Percentiles rank a stretch among this genome's conserved stretches.
Conservation (phyloP, 2,329 filamentous ascomycete species). For the Paraconiothyrium sp. region DNA sequence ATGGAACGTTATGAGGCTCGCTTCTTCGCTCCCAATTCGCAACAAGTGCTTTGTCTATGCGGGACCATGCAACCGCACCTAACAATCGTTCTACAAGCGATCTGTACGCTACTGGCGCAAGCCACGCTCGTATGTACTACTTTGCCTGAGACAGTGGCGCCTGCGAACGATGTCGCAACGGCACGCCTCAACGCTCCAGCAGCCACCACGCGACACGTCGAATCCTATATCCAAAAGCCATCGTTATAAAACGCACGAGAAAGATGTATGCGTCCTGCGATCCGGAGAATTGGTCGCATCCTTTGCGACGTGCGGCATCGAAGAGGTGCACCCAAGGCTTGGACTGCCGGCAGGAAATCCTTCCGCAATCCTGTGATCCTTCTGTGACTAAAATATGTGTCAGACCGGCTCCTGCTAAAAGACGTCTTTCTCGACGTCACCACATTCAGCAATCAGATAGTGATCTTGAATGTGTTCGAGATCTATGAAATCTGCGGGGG, state of each 20-base stretch:
- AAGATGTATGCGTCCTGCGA: neutral
- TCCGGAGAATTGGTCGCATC: neutral
- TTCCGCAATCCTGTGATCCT: constrained; percentile 7
- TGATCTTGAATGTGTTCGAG: neutral
- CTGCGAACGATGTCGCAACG: neutral
- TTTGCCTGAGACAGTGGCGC: constrained; percentile 5
- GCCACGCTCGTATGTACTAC: constrained; percentile 3
- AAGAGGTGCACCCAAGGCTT: neutral
- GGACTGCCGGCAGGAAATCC: constrained; percentile 6
- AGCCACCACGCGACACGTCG: neutral
- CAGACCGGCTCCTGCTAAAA: neutral
- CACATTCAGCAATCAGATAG: neutral
- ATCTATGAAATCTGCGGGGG: neutral
- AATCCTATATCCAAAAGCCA: neutral
- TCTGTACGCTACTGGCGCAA: neutral
- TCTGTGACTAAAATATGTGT: constrained; percentile 8
- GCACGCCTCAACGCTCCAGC: neutral
- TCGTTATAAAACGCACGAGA: neutral
- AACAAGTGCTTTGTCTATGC: neutral
- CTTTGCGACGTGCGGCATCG: neutral
- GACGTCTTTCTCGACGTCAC: neutral
- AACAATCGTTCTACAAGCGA: neutral
- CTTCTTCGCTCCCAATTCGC: neutral
- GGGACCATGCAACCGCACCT: neutral
- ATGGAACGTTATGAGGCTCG: neutral